These are phyloP conservation scores for Trichoderma gamsii DNA, from an alignment of 495 filamentous ascomycete genomes.

Conservation along the genomic window DNA sequence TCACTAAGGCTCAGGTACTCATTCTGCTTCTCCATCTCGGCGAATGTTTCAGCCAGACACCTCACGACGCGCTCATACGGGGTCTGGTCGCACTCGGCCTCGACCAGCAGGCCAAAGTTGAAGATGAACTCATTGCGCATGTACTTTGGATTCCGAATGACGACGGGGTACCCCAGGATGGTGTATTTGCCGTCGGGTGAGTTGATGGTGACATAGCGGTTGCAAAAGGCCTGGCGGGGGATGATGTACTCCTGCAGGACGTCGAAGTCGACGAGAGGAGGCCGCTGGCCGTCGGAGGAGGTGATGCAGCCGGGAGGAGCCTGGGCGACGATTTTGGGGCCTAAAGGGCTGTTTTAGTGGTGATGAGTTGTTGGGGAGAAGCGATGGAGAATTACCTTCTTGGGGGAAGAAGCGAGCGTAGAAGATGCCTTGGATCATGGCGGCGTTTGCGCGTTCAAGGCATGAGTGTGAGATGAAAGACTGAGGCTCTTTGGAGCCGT, in stretches of 20 bases:
- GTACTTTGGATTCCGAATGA: conserved; percentile 69
- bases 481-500: background rate
- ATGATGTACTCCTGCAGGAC: conserved; percentile 85
- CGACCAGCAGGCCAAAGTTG: conserved; percentile 86
- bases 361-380: background rate
- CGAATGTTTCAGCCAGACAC: conserved; percentile 78
- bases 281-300: conserved; percentile 34
- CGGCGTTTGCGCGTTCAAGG: conserved; percentile 5
- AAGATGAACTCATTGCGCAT: conserved; percentile 95
- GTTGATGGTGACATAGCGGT: conserved; percentile 74
- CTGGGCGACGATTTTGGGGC: conserved; percentile 73
- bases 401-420: conserved; percentile 87
- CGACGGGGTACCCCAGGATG: conserved; percentile 83
- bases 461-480: background rate
- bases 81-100: conserved; percentile 53
- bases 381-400: conserved; percentile 54
- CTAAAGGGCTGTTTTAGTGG: conserved; percentile 38
- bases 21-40: conserved; percentile 80
- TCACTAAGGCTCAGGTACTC: conserved; percentile 61
- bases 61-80: conserved; percentile 76
- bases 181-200: conserved; percentile 64
- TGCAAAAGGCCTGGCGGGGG: conserved; percentile 84
- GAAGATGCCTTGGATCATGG: conserved; percentile 92
- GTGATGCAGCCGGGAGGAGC: conserved; percentile 70
- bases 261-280: conserved; percentile 73